These are phyloP conservation scores for Candida pseudofarinosa DNA, from an alignment of 805 yeast species.

Conservation along the genomic window DNA sequence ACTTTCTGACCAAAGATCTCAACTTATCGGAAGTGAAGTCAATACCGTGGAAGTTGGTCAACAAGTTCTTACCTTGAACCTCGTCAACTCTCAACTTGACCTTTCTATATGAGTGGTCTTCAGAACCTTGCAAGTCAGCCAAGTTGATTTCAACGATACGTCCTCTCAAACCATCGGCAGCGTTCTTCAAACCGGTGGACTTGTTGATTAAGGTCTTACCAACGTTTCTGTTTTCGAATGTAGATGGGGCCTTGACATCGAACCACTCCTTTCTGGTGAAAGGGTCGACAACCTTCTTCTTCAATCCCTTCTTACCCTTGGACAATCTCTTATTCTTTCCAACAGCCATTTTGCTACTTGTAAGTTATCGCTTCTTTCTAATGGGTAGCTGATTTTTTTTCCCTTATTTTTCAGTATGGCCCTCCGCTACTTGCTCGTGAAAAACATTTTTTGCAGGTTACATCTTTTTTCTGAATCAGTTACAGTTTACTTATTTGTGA, in stretches of 20 bases:
- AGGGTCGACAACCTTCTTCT: slow-evolving; percentile 99
- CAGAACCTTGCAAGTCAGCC: slow-evolving; percentile 98
- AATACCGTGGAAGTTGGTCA: slow-evolving; percentile 99
- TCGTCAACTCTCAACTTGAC: slow-evolving; percentile 97
- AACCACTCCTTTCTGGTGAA: slow-evolving; percentile 99
- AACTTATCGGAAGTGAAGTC: slow-evolving; percentile 97
- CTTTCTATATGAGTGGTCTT: slow-evolving; percentile 98
- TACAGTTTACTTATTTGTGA: not conserved
- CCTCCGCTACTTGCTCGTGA: not conserved
- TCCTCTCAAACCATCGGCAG: slow-evolving; percentile 97
- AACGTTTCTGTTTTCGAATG: slow-evolving; percentile 97
- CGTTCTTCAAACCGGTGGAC: slow-evolving; percentile 96
- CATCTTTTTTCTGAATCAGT: not conserved
- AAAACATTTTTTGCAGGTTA: slow-evolving; percentile 1
- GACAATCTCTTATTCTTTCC: slow-evolving; percentile 66
- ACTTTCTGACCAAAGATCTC: slow-evolving; percentile 96
- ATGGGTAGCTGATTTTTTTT: slow-evolving; percentile 1
- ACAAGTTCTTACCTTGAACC: slow-evolving; percentile 97
- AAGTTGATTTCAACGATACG: slow-evolving; percentile 93
- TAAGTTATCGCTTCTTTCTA: slow-evolving; percentile 7
- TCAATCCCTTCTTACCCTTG: slow-evolving; percentile 92
- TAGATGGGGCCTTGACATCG: slow-evolving; percentile 97
- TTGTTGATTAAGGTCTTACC: slow-evolving; percentile 99
- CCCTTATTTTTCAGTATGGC: slow-evolving; percentile 1
- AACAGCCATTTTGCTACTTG: slow-evolving; percentile 46